These are phyloP conservation scores for Chlorella sp. DNA, from an alignment of 139 green algal species.

Conservation along the genomic window DNA sequence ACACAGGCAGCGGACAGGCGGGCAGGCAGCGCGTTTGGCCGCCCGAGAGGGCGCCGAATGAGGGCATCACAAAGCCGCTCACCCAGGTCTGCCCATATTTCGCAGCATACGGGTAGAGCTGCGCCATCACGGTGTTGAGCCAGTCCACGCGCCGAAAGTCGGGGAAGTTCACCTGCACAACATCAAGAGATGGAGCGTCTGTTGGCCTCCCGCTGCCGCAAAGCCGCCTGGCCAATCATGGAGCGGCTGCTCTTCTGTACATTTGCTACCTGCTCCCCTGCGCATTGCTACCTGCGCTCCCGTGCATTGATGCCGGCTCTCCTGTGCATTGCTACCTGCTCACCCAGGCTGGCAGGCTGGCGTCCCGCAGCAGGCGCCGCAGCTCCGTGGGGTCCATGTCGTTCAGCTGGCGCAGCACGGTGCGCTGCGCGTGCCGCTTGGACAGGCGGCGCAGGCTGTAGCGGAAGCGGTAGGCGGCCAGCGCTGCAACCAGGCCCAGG, in stretches of 20 bases:
- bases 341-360: constrained; percentile 13
- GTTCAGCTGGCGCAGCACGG: not conserved
- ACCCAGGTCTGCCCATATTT: not conserved
- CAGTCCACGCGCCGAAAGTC: constrained; percentile 14
- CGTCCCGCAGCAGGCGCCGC: constrained; percentile 5
- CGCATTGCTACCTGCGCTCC: not conserved
- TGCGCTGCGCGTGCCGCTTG: not conserved
- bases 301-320: no score
- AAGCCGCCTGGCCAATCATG: no score
- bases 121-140: not conserved
- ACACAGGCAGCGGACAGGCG: no score
- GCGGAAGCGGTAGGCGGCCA: not conserved
- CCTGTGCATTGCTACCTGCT: no score
- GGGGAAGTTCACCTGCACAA: constrained; percentile 1
- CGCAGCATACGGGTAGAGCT: not conserved
- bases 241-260: no score
- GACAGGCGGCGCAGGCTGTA: not conserved
- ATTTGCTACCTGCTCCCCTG: no score
- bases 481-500: not conserved
- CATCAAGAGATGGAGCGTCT: not conserved
- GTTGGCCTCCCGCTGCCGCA: no score
- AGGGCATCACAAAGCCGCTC: not conserved
- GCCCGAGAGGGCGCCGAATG: no score
- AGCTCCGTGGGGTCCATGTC: constrained; percentile 2
- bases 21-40: no score